A percentile compares a stretch with the other conserved stretches of the same genome.
These are phyloP conservation scores for Alternaria sp. DNA, from an alignment of 2,329 filamentous ascomycete genomes.

Conservation along the genomic window DNA sequence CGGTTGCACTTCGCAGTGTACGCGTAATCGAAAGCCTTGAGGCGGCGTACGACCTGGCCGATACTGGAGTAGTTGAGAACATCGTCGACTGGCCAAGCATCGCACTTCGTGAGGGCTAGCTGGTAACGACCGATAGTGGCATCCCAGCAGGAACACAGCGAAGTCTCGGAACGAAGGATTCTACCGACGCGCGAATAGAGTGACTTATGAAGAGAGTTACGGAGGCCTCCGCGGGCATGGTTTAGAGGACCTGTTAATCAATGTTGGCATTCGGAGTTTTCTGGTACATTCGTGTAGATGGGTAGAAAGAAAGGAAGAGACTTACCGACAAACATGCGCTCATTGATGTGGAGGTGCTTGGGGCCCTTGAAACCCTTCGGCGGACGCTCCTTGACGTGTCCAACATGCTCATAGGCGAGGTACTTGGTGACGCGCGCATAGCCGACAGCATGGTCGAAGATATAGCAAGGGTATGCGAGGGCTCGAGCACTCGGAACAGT, in stretches of 20 bases:
- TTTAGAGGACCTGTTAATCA: constrained; percentile 25
- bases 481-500: constrained; percentile 7
- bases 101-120: constrained; percentile 14
- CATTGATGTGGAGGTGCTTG: constrained; percentile 16
- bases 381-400: constrained; percentile 32
- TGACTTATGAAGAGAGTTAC: constrained; percentile 14
- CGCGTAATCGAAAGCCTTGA: constrained; percentile 18
- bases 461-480: constrained; percentile 36
- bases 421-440: constrained; percentile 36
- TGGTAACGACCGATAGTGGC: constrained; percentile 22
- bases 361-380: constrained; percentile 27
- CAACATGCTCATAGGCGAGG: constrained; percentile 39
- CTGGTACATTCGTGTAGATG: not conserved
- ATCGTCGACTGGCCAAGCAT: constrained; percentile 26
- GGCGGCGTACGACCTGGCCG: constrained; percentile 13
- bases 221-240: constrained; percentile 24
- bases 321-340: constrained; percentile 28
- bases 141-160: constrained; percentile 19
- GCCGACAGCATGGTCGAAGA: constrained; percentile 37
- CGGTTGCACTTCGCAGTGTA: constrained; percentile 12
- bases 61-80: constrained; percentile 14
- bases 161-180: constrained; percentile 12
- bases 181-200: constrained; percentile 20
- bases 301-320: not conserved
- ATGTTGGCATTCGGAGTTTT: not conserved